phyloP scores from a whole-genome alignment of 441 rosid genomes.

The Croton laevigatus region DNA sequence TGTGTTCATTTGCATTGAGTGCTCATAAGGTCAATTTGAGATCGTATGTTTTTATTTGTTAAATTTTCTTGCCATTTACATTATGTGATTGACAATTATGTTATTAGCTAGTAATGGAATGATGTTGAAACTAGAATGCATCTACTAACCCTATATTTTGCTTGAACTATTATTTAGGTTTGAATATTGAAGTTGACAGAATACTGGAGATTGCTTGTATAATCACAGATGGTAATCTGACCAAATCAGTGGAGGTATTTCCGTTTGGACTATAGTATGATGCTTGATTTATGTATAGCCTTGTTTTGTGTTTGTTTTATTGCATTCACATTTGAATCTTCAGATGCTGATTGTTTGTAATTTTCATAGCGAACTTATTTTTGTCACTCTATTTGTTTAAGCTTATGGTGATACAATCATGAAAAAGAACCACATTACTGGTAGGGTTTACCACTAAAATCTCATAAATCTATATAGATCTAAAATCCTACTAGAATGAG shows the following conservation, averaged over 20 bases:
- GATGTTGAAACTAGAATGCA: neutral
- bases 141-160: slow-evolving; percentile 4
- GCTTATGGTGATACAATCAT: no score
- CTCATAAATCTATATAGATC: no score
- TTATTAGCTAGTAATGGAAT: neutral
- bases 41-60: neutral
- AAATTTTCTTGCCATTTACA: neutral
- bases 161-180: slow-evolving; percentile 43
- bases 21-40: neutral
- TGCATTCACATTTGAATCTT: slow-evolving; percentile 1
- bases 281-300: slow-evolving; percentile 6
- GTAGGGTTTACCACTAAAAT: no score
- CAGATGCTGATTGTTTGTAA: neutral
- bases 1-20: neutral
- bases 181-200: slow-evolving; percentile 72
- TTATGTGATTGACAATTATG: neutral
- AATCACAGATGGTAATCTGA: slow-evolving; percentile 73
- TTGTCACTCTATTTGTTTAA: neutral
- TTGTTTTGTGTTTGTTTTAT: neutral
- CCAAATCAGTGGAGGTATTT: slow-evolving; percentile 71
- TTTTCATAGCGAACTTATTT: neutral
- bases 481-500: no score
- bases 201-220: slow-evolving; percentile 95
- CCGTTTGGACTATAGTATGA: slow-evolving; percentile 9
- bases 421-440: no score